These are phyloP conservation scores for Penicillium decumbens DNA, from an alignment of 2,329 filamentous ascomycete genomes.

Conservation along the genomic window DNA sequence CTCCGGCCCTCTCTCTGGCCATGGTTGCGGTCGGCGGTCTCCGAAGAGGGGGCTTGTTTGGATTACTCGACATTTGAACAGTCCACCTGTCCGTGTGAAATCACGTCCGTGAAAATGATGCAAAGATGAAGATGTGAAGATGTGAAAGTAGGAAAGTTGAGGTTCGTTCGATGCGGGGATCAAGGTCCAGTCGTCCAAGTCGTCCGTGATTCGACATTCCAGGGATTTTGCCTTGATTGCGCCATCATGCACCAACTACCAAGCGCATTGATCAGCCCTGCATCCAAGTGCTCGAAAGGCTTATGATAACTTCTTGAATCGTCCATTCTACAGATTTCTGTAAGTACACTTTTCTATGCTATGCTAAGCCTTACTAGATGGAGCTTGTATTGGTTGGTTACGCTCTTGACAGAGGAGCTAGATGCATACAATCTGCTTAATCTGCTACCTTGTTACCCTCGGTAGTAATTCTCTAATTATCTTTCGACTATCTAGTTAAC, in stretches of 20 bases:
- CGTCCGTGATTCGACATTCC: background rate
- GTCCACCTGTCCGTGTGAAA: background rate
- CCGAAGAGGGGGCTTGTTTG: conserved; percentile 6
- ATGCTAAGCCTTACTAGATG: too few species aligned
- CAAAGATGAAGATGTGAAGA: background rate
- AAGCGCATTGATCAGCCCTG: background rate
- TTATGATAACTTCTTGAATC: background rate
- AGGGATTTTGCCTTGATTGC: conserved; percentile 2
- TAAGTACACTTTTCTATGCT: too few species aligned
- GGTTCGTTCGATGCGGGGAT: conserved; percentile 2
- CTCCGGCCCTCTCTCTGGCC: too few species aligned
- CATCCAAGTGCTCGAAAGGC: background rate
- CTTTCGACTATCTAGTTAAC: too few species aligned
- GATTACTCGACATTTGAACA: background rate
- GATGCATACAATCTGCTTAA: too few species aligned
- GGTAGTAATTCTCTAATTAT: too few species aligned
- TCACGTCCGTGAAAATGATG: background rate
- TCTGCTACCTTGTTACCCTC: too few species aligned
- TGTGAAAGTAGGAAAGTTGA: background rate
- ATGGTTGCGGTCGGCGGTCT: conserved; percentile 5
- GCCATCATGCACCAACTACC: conserved; percentile 6
- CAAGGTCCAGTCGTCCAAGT: background rate
- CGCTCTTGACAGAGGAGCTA: too few species aligned
- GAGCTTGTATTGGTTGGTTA: too few species aligned
- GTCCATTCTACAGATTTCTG: background rate